These are phyloP conservation scores for Carpinus fangiana DNA, from an alignment of 306 rosid species.

Conservation along the genomic window DNA sequence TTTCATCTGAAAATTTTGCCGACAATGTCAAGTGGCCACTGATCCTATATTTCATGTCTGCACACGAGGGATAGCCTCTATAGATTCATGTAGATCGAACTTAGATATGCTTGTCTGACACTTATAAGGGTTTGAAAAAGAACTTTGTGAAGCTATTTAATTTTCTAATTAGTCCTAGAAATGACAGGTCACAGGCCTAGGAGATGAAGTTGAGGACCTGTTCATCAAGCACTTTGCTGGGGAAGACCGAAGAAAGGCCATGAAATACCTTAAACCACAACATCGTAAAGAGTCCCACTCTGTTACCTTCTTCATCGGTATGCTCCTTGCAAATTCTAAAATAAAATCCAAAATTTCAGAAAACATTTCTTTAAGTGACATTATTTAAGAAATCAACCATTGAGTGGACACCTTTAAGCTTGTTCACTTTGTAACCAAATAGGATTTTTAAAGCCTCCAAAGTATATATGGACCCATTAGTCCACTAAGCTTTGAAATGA, in stretches of 20 bases:
- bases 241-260: conserved; percentile 84
- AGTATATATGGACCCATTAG: conserved; percentile 41
- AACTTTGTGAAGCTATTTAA: conserved; percentile 24
- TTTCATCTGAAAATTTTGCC: conserved; percentile 40
- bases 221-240: conserved; percentile 66
- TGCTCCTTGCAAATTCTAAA: conserved; percentile 27
- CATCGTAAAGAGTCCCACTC: conserved; percentile 82
- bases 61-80: conserved; percentile 35
- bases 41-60: conserved; percentile 47
- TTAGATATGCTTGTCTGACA: conserved; percentile 64
- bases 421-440: conserved; percentile 46
- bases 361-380: neutral
- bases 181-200: conserved; percentile 69
- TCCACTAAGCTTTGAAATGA: conserved; percentile 52
- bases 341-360: neutral
- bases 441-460: conserved; percentile 34
- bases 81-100: conserved; percentile 27
- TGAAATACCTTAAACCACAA: conserved; percentile 89
- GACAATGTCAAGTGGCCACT: conserved; percentile 75
- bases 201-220: conserved; percentile 85
- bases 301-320: conserved; percentile 88
- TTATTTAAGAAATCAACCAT: conserved; percentile 24
- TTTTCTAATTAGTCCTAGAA: conserved; percentile 40
- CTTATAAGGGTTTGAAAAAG: conserved; percentile 6
- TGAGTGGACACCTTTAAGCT: conserved; percentile 38